A percentile compares a stretch with the other conserved stretches of the same genome.
These are phyloP conservation scores for Eleusine coracana DNA, from an alignment of 176 grass and related monocot species.

Conservation along the genomic window DNA sequence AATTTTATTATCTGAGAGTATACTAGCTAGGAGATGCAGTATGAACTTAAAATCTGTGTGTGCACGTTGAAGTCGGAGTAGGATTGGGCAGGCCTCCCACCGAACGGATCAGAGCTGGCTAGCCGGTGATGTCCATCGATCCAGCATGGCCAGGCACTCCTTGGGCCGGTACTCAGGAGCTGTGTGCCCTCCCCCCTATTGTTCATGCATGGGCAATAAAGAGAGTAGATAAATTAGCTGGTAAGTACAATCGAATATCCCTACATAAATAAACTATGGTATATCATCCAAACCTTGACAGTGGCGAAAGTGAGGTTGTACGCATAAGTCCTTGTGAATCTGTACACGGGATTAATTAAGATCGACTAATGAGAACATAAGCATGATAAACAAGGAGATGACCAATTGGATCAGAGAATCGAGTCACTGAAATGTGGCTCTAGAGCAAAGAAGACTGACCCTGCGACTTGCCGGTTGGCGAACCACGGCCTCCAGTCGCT, in stretches of 20 bases:
- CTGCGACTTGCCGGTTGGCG: conserved; percentile 56
- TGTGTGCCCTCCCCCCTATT: conserved; percentile 34
- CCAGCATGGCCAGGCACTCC: conserved; percentile 32
- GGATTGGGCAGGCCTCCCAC: background rate
- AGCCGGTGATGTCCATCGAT: conserved; percentile 34
- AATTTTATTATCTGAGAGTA: background rate
- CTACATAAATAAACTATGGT: background rate
- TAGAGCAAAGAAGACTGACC: background rate
- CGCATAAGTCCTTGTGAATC: conserved; percentile 63
- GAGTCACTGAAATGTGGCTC: background rate
- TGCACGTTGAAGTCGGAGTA: background rate
- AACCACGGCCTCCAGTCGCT: conserved; percentile 58
- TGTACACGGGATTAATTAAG: background rate
- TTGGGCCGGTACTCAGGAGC: conserved; percentile 37
- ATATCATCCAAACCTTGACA: conserved; percentile 48
- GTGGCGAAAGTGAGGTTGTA: conserved; percentile 89
- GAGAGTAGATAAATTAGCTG: background rate
- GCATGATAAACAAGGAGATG: background rate
- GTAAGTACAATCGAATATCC: background rate
- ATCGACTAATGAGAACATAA: background rate
- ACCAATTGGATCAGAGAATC: background rate
- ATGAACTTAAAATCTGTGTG: no score
- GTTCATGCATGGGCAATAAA: background rate
- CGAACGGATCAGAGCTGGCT: conserved; percentile 18
- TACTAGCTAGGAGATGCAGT: background rate